Evolutionary conservation across 345 rosid genomes (phyloP).

Genomic region (Abelmoschus esculentus): DNA sequence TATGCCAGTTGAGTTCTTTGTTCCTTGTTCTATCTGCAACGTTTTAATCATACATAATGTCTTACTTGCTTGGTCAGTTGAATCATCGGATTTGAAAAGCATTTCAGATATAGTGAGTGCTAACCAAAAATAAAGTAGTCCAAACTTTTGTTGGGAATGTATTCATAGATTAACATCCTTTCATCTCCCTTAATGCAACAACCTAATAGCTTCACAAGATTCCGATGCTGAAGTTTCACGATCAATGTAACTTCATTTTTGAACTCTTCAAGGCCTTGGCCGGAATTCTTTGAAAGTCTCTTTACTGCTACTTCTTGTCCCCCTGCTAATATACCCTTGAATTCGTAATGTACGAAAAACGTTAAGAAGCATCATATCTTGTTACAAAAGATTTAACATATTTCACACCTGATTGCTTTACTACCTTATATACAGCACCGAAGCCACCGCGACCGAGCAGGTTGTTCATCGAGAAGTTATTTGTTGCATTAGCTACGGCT

Average conservation of each 20-base stretch:
- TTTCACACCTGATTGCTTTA: not conserved
- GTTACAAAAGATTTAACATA: not conserved
- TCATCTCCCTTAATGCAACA: not conserved
- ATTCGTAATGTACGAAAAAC: not conserved
- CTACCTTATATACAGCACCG: conserved; percentile 3
- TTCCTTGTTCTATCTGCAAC: not conserved
- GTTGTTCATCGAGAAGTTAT: not conserved
- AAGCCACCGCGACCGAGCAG: not conserved
- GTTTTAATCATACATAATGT: not conserved
- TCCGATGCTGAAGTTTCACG: not conserved
- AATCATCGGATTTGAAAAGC: not conserved
- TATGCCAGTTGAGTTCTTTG: not conserved
- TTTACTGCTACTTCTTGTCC: conserved; percentile 2
- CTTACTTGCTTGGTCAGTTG: not conserved
- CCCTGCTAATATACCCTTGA: not conserved
- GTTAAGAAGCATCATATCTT: no score
- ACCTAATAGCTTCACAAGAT: not conserved
- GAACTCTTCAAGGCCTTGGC: conserved; percentile 13
- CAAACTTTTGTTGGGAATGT: not conserved
- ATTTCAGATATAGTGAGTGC: not conserved
- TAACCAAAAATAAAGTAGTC: not conserved
- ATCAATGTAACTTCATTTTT: conserved; percentile 5
- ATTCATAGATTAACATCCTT: not conserved
- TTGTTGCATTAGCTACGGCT: not conserved
- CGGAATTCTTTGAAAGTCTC: not conserved